Percentiles rank a stretch among this genome's conserved stretches.
Conservation (phyloP, 345 rosid species). For the Draba incana region DNA sequence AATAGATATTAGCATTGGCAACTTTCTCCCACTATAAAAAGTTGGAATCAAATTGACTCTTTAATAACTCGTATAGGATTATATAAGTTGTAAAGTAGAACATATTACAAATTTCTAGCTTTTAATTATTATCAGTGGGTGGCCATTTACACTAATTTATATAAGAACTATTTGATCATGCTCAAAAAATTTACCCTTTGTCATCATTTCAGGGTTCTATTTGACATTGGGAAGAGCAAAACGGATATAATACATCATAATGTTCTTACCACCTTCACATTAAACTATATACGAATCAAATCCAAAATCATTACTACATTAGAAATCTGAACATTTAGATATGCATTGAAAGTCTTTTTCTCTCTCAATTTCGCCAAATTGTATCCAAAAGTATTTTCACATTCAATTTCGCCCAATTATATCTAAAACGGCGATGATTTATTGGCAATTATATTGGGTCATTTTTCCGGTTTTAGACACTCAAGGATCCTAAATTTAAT, state of each 20-base stretch:
- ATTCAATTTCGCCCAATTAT: too few relatives aligned
- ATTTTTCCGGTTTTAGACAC: too few relatives aligned
- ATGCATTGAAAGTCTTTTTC: not conserved
- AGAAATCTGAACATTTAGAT: not conserved
- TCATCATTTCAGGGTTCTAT: slow-evolving; percentile 21
- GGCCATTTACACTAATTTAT: slow-evolving; percentile 16
- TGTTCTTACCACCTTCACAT: slow-evolving; percentile 16
- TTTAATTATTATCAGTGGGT: slow-evolving; percentile 9
- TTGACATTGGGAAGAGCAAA: not conserved
- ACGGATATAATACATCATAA: slow-evolving; percentile 20
- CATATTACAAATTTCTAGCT: slow-evolving; percentile 8
- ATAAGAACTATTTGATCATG: slow-evolving; percentile 21
- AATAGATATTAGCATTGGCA: not conserved
- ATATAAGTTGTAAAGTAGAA: not conserved
- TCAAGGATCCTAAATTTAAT: too few relatives aligned
- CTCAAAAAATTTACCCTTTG: slow-evolving; percentile 5
- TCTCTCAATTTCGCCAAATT: not conserved
- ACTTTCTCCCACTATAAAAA: slow-evolving; percentile 29
- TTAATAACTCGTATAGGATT: not conserved
- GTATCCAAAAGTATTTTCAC: not conserved
- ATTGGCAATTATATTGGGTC: too few relatives aligned
- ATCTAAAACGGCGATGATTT: too few relatives aligned
- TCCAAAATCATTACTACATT: not conserved
- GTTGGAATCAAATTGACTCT: slow-evolving; percentile 26
- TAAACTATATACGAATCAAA: slow-evolving; percentile 9